phyloP scores from a whole-genome alignment of 805 yeast species.

The Yarrowia sp. region DNA sequence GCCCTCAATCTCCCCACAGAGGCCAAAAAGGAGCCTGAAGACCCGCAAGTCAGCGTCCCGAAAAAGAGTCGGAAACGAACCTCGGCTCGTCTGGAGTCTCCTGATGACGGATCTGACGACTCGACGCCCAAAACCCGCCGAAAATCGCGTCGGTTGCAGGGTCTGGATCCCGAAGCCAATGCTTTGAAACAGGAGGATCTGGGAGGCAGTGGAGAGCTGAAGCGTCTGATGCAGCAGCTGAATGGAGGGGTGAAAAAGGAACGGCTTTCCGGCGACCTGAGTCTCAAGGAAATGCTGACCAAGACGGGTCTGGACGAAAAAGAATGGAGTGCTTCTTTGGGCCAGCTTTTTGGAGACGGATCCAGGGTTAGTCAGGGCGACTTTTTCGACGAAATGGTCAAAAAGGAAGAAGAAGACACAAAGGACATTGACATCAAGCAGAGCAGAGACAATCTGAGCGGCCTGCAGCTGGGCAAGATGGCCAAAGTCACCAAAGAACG shows the following conservation, averaged over 20 bases:
- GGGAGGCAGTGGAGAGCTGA: conserved; percentile 31
- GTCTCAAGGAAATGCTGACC: conserved; percentile 33
- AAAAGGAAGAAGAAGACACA: conserved; percentile 40
- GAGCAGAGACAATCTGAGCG: conserved; percentile 53
- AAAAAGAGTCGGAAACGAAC: conserved; percentile 32
- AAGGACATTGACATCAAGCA: conserved; percentile 45
- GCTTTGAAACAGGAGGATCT: conserved; percentile 41
- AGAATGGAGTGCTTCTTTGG: conserved; percentile 41
- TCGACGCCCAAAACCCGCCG: conserved; percentile 50
- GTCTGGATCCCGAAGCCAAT: conserved; percentile 56
- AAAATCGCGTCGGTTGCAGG: conserved; percentile 76
- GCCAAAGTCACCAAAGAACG: conserved; percentile 64
- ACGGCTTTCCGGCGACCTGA: conserved; percentile 47
- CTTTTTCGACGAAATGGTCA: conserved; percentile 35
- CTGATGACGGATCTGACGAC: conserved; percentile 33
- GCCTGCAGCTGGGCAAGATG: conserved; percentile 49
- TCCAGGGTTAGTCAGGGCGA: conserved; percentile 39
- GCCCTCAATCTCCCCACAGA: conserved; percentile 61
- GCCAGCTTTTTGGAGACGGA: conserved; percentile 32
- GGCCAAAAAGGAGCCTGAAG: conserved; percentile 47
- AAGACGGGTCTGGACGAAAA: conserved; percentile 36
- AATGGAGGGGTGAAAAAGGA: conserved; percentile 40
- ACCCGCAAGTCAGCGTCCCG: conserved; percentile 30
- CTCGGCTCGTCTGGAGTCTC: conserved; percentile 30
- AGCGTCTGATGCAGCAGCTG: conserved; percentile 32